These are phyloP conservation scores for Volutella citrinella DNA, from an alignment of 2,329 filamentous ascomycete genomes.

Conservation along the genomic window DNA sequence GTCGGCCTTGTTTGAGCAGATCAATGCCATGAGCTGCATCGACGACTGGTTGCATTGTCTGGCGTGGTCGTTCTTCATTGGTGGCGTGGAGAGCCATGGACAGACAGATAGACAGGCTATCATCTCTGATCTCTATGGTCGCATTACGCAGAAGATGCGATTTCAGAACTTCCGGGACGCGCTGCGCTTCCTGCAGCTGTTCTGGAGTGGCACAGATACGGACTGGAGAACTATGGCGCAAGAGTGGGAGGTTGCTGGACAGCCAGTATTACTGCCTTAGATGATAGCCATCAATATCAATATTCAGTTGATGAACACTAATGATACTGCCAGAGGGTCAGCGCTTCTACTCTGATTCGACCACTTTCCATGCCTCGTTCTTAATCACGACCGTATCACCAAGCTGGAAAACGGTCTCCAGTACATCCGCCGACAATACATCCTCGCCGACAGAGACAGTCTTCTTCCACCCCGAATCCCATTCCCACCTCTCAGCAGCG, in stretches of 20 bases:
- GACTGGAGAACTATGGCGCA: constrained; percentile 7
- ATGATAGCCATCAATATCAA: too few species aligned
- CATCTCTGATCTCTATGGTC: constrained; percentile 1
- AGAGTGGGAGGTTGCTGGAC: constrained; percentile 4
- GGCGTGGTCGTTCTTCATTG: constrained; percentile 8
- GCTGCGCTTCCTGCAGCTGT: constrained; percentile 5
- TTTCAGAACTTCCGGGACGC: constrained; percentile 8
- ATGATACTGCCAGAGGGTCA: too few species aligned
- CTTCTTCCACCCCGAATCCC: constrained; percentile 33
- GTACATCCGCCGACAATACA: constrained; percentile 29
- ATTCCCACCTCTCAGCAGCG: constrained; percentile 55
- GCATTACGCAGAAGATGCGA: constrained; percentile 4
- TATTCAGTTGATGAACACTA: too few species aligned
- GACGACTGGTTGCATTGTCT: constrained; percentile 7
- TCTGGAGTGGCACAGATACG: constrained; percentile 4
- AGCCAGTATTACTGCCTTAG: constrained; percentile 5
- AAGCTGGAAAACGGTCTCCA: constrained; percentile 11
- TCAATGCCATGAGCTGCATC: constrained; percentile 2
- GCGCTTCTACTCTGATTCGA: too few species aligned
- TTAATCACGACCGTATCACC: constrained; percentile 18
- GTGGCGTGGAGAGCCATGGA: constrained; percentile 3
- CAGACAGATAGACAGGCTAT: neutral
- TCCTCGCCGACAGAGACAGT: constrained; percentile 32
- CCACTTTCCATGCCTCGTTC: constrained; percentile 32
- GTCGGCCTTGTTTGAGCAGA: constrained; percentile 3